phyloP scores from a whole-genome alignment of 345 rosid genomes.

The Cardiospermum halicacabum region DNA sequence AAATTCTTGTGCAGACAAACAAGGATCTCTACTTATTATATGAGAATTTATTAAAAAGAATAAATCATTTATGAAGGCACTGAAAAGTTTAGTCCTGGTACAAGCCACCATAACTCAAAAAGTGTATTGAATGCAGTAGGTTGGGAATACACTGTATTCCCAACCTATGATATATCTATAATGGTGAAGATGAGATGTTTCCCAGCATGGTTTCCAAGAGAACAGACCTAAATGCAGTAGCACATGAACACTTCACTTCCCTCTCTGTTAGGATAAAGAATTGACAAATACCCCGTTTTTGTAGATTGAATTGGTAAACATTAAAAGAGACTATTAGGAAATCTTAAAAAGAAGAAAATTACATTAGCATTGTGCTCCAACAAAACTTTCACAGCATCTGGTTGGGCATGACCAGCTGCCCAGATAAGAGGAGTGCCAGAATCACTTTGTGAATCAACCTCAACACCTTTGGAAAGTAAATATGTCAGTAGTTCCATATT shows the following conservation, averaged over 20 bases:
- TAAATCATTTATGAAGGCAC: neutral
- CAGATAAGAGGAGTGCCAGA: slow-evolving; percentile 84
- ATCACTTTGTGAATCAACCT: slow-evolving; percentile 81
- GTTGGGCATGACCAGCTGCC: slow-evolving; percentile 91
- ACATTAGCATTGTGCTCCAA: slow-evolving; percentile 77
- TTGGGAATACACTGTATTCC: too few species aligned
- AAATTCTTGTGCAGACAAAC: neutral
- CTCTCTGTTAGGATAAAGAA: neutral
- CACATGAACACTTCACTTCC: neutral
- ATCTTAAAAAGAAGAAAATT: slow-evolving; percentile 14
- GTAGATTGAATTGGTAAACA: neutral
- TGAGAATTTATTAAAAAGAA: neutral
- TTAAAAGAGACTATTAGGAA: neutral
- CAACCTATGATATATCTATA: too few species aligned
- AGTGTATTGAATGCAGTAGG: neutral
- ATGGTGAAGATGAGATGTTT: too few species aligned
- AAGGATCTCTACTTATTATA: neutral
- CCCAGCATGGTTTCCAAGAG: neutral
- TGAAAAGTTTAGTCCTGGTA: neutral
- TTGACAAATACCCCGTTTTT: neutral
- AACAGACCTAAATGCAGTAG: neutral
- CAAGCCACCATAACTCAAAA: neutral
- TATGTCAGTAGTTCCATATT: slow-evolving; percentile 56
- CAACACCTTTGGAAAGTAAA: slow-evolving; percentile 59
- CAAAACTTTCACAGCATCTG: slow-evolving; percentile 66